phyloP scores from a whole-genome alignment of 345 rosid genomes.

The Gossypium australe region DNA sequence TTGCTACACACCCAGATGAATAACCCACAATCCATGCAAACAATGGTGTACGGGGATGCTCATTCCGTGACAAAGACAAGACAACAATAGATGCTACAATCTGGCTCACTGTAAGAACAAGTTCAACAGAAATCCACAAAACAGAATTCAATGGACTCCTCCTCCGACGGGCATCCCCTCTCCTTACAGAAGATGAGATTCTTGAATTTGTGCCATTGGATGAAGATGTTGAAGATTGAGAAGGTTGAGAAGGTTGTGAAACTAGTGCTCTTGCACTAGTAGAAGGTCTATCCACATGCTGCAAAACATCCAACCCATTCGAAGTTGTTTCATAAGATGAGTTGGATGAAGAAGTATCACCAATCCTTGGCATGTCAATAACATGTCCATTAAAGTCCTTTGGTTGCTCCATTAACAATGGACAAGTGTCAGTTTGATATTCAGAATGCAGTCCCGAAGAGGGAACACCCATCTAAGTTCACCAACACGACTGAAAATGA shows the following conservation, averaged over 20 bases:
- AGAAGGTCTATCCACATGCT: slow-evolving; percentile 49
- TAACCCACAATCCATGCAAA: slow-evolving; percentile 89
- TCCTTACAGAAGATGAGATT: slow-evolving; percentile 42
- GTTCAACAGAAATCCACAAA: slow-evolving; percentile 82
- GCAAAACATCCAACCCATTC: slow-evolving; percentile 43
- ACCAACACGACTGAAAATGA: slow-evolving; percentile 21
- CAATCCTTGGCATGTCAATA: slow-evolving; percentile 50
- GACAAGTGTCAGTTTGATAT: slow-evolving; percentile 35
- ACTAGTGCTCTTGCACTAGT: slow-evolving; percentile 27
- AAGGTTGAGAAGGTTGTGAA: slow-evolving; percentile 28
- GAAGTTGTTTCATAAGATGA: slow-evolving; percentile 47
- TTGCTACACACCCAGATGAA: slow-evolving; percentile 82
- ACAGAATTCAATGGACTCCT: slow-evolving; percentile 92
- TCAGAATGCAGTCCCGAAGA: slow-evolving; percentile 41
- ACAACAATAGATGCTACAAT: slow-evolving; percentile 78
- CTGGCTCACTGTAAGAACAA: slow-evolving; percentile 77
- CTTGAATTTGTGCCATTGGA: slow-evolving; percentile 49
- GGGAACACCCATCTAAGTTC: slow-evolving; percentile 81
- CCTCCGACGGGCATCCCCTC: slow-evolving; percentile 62
- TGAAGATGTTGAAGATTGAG: slow-evolving; percentile 35
- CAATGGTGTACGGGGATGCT: slow-evolving; percentile 75
- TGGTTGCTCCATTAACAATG: slow-evolving; percentile 69
- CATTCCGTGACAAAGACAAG: slow-evolving; percentile 66
- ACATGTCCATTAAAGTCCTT: slow-evolving; percentile 49
- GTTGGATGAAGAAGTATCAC: slow-evolving; percentile 41